Base-by-base conservation (phyloP, 2,329 filamentous ascomycete genomes). In the Pseudopithomyces maydicus region DNA sequence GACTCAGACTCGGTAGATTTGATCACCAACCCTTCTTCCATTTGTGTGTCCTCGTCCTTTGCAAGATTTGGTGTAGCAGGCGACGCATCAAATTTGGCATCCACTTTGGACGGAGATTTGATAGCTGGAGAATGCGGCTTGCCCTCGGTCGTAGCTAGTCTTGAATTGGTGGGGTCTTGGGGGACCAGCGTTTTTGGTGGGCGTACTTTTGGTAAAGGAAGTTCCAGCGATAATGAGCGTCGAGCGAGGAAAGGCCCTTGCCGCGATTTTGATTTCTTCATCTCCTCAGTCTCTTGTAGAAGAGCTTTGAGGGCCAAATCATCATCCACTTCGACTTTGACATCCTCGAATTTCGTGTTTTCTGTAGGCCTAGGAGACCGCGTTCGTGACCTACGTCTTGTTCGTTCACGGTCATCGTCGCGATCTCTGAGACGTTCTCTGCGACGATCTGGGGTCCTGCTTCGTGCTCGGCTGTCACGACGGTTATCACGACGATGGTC, bases 381-480 rank as follows among this genome's bases (percentile, higher is more conserved):
- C 15, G 58, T 61, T 36, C 61, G 61, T 36, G 59, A 67, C 46
- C 62, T 65, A 42, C 63, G 59, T 56, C 67, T 63, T 26, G 64
- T 67, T 29, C 68, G 62, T 23, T 68, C 64, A 20, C 68, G 61
- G 12, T 62, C 62, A 77, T 48, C 73, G 78, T 64, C 80, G 46
- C 78, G 77, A 75, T 63, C 78, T 75, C 81, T 46, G 17, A 49
- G 33, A 6, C 84, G 81, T 47, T 86, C 82, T 42, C 61, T 58
- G 35, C 54, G 52, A 12, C 63, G 65, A 10, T 67, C 66, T 14
- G 67, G 67, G 19, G 65, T 67, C 36, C 68, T 65, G 50, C 65
- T 69, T 36, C 67, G 69, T 23, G 63, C 67, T 35, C 67, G 69
- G 36, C 67, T 64, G 12, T 67, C 63, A 47, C 74, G 66, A 45